Evolutionary conservation across 352 stramenopile species (phyloP), one percentile per base, ranked within the genome.

Genomic region (Phytopythium montanum): DNA sequence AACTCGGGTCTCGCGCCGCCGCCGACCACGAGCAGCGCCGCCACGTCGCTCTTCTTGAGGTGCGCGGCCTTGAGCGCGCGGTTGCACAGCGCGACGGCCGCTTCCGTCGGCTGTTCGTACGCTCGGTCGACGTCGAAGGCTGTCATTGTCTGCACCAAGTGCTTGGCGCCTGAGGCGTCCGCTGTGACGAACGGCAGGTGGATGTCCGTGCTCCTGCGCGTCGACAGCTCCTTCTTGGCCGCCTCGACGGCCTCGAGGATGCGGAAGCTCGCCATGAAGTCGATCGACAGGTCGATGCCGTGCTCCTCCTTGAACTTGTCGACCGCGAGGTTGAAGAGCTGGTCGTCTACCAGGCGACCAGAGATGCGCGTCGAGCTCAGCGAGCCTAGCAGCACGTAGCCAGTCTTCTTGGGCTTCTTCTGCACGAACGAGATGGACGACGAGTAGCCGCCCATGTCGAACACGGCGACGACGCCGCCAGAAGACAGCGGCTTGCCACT

Each of bases 151-250:
- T 89, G 82, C 19, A 89, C 73, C 26, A 90, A 67, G 54, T 92
- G 82, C 55, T 89, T 90, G 41, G 78, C 82, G 3, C 82, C 82
- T 1, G 70, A 87, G 23, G 66, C 64, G 56, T 92, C 75, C 2
- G 82, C 82, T 0, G 82, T 92, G 62, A 92, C 89, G 60, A 92
- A 92, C 44, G 82, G 82, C 0, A 92, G 67, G 59, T 92, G 88
- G 41, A 90, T 73, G 29, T 89, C 80, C 2, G 76, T 89, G 56
- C 62, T 81, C 23, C 55, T 55, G 2, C 72, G 71, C 41, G 64
- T 79, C 19, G 78, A 88, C 14, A 92, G 65, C 60, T 92, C 82
- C 25, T 79, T 76, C 65, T 92, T 92, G 12, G 82, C 82, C n/a
- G 71, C 56, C 46, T 92, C 78, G 0, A 87, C 78, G 6, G 82